Evolutionary conservation across 495 filamentous ascomycete genomes (phyloP).

Genomic region (Xylaria scruposa): DNA sequence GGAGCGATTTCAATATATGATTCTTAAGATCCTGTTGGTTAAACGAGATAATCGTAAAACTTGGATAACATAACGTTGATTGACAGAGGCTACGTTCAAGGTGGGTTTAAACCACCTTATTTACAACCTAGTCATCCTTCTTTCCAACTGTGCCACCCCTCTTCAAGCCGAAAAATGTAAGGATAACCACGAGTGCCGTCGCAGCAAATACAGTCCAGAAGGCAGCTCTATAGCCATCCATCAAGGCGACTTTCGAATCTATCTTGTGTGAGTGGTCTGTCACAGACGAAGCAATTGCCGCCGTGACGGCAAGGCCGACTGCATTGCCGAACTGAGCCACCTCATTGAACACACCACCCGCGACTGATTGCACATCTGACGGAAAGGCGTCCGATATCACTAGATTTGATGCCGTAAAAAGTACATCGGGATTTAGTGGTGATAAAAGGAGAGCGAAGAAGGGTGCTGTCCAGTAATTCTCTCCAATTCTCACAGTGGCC

Average conservation of each 20-base stretch:
- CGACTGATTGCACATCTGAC: constrained; percentile 62
- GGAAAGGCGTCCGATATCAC: constrained; percentile 65
- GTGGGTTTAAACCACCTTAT: too few relatives aligned
- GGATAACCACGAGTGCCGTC: constrained; percentile 48
- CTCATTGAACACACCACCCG: constrained; percentile 68
- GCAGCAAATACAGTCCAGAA: constrained; percentile 67
- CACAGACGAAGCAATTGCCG: constrained; percentile 61
- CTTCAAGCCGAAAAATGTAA: constrained; percentile 57
- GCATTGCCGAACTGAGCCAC: constrained; percentile 65
- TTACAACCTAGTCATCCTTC: constrained; percentile 51
- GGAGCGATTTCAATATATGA: too few relatives aligned
- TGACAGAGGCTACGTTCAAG: too few relatives aligned
- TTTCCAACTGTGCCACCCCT: constrained; percentile 61
- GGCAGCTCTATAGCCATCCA: constrained; percentile 63
- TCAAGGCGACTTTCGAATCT: constrained; percentile 49
- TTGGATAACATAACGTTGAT: too few relatives aligned
- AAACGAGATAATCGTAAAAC: too few relatives aligned
- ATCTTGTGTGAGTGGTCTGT: constrained; percentile 45
- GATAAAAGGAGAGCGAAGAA: constrained; percentile 60
- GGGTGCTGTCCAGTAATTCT: constrained; percentile 61
- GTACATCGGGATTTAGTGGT: constrained; percentile 57
- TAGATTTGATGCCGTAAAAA: constrained; percentile 69
- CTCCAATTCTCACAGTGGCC: constrained; percentile 45
- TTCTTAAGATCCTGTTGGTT: too few relatives aligned
- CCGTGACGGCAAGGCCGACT: constrained; percentile 63